Evolutionary conservation across 371 early-diverging fungal species (phyloP).

Genomic region (Mortierella sp.): DNA sequence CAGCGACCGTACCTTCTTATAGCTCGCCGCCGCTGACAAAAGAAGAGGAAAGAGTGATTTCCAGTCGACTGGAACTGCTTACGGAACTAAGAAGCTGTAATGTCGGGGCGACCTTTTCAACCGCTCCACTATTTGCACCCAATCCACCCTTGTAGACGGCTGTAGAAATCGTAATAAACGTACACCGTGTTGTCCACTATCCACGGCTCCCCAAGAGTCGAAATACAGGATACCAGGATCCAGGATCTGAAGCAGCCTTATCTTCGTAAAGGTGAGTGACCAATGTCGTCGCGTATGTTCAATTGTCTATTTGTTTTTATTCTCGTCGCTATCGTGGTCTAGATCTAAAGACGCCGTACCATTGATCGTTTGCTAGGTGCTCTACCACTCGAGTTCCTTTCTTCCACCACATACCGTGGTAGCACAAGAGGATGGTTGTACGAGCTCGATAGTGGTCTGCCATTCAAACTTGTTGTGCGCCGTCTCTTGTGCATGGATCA

Average conservation of each 20-base stretch:
- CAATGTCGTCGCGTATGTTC: too few species aligned
- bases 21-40: slow-evolving; percentile 10
- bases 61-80: neutral
- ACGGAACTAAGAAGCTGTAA: slow-evolving; percentile 6
- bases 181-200: too few species aligned
- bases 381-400: slow-evolving; percentile 40
- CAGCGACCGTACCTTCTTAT: slow-evolving; percentile 4
- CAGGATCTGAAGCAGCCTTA: too few species aligned
- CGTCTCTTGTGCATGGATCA: slow-evolving; percentile 50
- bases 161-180: too few species aligned
- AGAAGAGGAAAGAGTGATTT: slow-evolving; percentile 4
- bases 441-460: slow-evolving; percentile 31
- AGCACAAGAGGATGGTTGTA: slow-evolving; percentile 27
- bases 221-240: too few species aligned
- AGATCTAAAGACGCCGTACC: too few species aligned
- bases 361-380: too few species aligned
- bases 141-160: too few species aligned
- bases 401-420: slow-evolving; percentile 22
- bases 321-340: too few species aligned
- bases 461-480: slow-evolving; percentile 22
- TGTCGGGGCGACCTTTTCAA: slow-evolving; percentile 14
- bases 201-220: too few species aligned
- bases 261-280: too few species aligned
- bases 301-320: too few species aligned
- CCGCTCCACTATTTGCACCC: slow-evolving; percentile 1